Evolutionary conservation across 106 monocot species (phyloP).

Genomic region (Posidonia australis): DNA sequence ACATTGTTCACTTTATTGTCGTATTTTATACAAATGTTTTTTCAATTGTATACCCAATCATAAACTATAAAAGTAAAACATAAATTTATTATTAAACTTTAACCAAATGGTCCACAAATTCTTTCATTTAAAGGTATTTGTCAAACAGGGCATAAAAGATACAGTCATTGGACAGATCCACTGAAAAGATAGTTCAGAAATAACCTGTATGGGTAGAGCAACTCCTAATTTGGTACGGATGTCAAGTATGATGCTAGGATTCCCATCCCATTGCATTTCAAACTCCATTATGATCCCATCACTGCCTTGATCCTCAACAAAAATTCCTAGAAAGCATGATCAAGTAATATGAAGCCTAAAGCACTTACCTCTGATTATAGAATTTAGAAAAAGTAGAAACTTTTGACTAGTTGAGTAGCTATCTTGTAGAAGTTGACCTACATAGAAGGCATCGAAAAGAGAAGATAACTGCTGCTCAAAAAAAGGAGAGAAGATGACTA

Average conservation of each 20-base stretch:
- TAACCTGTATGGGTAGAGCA: constrained; percentile 89
- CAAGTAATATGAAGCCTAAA: neutral
- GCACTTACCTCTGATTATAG: neutral
- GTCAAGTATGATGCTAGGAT: constrained; percentile 90
- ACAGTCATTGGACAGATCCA: too few relatives aligned
- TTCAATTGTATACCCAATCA: too few relatives aligned
- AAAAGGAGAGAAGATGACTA: too few relatives aligned
- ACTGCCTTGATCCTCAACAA: constrained; percentile 46
- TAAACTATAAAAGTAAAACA: too few relatives aligned
- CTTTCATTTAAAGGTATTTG: too few relatives aligned
- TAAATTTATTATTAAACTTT: too few relatives aligned
- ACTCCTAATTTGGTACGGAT: constrained; percentile 68
- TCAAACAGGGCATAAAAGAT: too few relatives aligned
- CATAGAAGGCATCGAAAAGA: neutral
- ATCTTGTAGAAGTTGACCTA: neutral
- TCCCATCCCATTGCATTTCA: constrained; percentile 97
- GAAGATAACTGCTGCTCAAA: too few relatives aligned
- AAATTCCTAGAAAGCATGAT: constrained; percentile 42
- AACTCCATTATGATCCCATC: constrained; percentile 86
- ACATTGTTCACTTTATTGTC: too few relatives aligned
- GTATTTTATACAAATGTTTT: too few relatives aligned
- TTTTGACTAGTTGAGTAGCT: neutral
- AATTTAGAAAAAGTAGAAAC: too few relatives aligned
- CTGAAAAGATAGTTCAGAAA: neutral
- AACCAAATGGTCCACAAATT: too few relatives aligned